phyloP scores from a whole-genome alignment of 345 rosid genomes.

The Boechera stricta region DNA sequence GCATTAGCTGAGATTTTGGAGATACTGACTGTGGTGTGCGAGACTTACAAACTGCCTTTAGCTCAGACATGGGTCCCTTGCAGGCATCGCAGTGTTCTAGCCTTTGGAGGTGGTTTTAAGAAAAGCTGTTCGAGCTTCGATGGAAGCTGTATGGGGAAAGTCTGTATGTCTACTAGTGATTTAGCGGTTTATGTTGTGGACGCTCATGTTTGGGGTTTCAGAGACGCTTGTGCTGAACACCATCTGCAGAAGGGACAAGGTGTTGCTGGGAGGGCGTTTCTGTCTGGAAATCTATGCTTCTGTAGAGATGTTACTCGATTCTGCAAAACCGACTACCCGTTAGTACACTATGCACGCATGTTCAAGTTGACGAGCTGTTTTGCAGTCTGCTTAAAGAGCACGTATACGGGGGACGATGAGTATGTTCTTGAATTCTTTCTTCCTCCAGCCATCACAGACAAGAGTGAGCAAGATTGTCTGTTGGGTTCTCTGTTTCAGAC shows the following conservation, averaged over 20 bases:
- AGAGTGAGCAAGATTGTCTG: constrained; percentile 57
- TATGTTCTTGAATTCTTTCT: constrained; percentile 88
- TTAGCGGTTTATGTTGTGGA: constrained; percentile 86
- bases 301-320: constrained; percentile 70
- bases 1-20: constrained; percentile 91
- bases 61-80: constrained; percentile 99
- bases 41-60: constrained; percentile 83
- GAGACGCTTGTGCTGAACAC: constrained; percentile 93
- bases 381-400: constrained; percentile 80
- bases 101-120: constrained; percentile 86
- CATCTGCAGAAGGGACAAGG: constrained; percentile 97
- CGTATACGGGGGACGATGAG: constrained; percentile 79
- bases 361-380: constrained; percentile 76
- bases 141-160: constrained; percentile 84
- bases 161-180: constrained; percentile 95
- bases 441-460: constrained; percentile 58
- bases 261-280: constrained; percentile 86
- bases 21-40: constrained; percentile 83
- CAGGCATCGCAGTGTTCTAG: constrained; percentile 82
- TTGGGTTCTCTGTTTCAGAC: constrained; percentile 73
- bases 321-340: constrained; percentile 87
- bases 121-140: constrained; percentile 90
- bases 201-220: constrained; percentile 93
- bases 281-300: constrained; percentile 76
- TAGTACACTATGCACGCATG: constrained; percentile 97